Evolutionary conservation across 495 filamentous ascomycete species (phyloP).

Genomic region (Neurospora sp.): DNA sequence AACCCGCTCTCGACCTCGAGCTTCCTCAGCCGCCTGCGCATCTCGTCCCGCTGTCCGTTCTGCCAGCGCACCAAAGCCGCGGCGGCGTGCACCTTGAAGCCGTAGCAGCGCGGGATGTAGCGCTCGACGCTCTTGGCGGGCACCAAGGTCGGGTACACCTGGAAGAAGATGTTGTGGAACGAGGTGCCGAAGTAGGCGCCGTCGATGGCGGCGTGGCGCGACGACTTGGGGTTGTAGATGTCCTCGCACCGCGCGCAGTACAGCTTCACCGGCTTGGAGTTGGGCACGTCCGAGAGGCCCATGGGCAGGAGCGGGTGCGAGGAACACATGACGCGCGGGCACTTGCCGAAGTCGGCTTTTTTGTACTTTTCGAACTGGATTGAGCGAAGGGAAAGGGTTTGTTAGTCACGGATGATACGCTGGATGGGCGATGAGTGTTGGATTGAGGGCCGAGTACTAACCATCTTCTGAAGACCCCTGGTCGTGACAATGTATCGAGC

Average conservation of each 20-base stretch:
- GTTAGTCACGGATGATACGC: background rate
- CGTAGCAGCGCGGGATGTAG: slow-evolving; percentile 83
- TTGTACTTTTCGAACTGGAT: slow-evolving; percentile 94
- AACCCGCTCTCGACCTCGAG: slow-evolving; percentile 51
- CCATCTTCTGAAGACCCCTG: slow-evolving; percentile 90
- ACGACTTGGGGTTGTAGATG: slow-evolving; percentile 97
- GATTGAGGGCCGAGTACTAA: slow-evolving; percentile 27
- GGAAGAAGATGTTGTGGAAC: slow-evolving; percentile 98
- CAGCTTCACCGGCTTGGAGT: slow-evolving; percentile 81
- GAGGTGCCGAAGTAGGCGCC: slow-evolving; percentile 96
- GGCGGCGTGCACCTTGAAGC: slow-evolving; percentile 86
- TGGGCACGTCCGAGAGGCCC: slow-evolving; percentile 79
- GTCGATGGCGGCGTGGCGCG: slow-evolving; percentile 87
- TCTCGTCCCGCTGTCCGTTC: slow-evolving; percentile 64
- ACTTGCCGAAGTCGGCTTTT: slow-evolving; percentile 96
- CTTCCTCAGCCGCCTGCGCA: slow-evolving; percentile 56
- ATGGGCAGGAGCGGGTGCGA: slow-evolving; percentile 86
- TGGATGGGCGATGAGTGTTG: background rate
- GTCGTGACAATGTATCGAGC: slow-evolving; percentile 97
- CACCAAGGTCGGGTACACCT: slow-evolving; percentile 85
- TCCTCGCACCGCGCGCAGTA: slow-evolving; percentile 97
- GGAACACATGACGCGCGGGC: slow-evolving; percentile 87
- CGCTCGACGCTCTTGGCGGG: slow-evolving; percentile 76
- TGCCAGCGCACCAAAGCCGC: slow-evolving; percentile 91
- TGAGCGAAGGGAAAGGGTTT: slow-evolving; percentile 4